Base-by-base conservation (phyloP, 2,329 filamentous ascomycete genomes). In the Fusarium cyanostomum region DNA sequence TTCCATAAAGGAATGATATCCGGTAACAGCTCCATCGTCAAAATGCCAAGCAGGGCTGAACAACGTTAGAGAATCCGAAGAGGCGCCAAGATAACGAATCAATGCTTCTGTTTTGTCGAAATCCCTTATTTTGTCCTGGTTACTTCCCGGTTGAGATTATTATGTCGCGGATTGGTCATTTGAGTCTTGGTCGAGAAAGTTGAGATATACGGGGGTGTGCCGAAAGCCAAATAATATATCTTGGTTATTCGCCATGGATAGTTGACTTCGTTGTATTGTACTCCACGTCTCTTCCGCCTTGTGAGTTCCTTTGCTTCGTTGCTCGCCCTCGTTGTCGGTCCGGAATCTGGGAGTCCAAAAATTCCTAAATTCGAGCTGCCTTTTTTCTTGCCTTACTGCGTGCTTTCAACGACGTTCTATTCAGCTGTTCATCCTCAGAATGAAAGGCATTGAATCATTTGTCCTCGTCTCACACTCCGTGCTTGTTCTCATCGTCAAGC, bases 1-100 rank as follows among this genome's bases (percentile, higher is more conserved):
- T 59, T 44, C 45, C 45, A 51, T 18, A 30, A 15, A 9, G 50
- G 51, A 24, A 44, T 31, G n/a, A 16, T n/a, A 6, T 41, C 44
- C n/a, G 56, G 56, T 10, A 50, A 34, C 4, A 31, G 53, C 24
- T 51, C 45, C 13, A 34, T 34, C n/a, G 35, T 15, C 8, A n/a
- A 35, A 28, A 28, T 42, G 41, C 27, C 21, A 18, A 1, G 11
- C 27, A 21, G 26, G 11, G 15, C 8, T 30, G 41, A 13, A 18
- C 41, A 16, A 18, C 5, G 26, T 18, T 4, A 12, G 41, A 26
- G 16, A 31, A 21, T 31, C 26, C 12, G 13, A 7, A 6, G n/a
- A 12, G 5, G 12, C 13, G 21, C 15, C 13, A 7, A 12, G 13
- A 15, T 8, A 8, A 15, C 12, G 16, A 27, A 15, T 7, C 24